Evolutionary conservation across 495 filamentous ascomycete genomes (phyloP).

Genomic region (Aspergillus ostianus): DNA sequence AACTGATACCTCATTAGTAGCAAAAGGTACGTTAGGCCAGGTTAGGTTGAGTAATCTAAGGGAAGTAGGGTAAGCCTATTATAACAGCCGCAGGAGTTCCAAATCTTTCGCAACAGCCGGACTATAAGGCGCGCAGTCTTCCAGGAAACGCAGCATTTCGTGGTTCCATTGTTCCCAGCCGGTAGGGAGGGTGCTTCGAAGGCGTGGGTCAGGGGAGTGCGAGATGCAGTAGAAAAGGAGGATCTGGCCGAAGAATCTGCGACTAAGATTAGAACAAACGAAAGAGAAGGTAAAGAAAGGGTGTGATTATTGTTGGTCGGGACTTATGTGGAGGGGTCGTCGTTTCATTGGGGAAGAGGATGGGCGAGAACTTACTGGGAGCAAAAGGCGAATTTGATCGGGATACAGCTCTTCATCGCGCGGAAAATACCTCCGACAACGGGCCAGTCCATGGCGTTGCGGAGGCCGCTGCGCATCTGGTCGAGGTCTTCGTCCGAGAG

Average conservation of each 20-base stretch:
- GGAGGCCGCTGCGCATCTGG: conserved; percentile 42
- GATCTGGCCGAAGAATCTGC: conserved; percentile 48
- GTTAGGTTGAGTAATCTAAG: too few relatives aligned
- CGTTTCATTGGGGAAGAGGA: background rate
- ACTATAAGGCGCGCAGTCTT: conserved; percentile 40
- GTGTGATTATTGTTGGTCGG: background rate
- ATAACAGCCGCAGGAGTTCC: conserved; percentile 39
- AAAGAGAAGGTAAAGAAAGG: too few relatives aligned
- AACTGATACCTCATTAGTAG: too few relatives aligned
- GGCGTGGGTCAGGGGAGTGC: conserved; percentile 36
- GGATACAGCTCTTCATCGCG: conserved; percentile 49
- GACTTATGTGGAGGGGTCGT: background rate
- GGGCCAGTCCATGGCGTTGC: conserved; percentile 48
- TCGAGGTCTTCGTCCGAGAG: conserved; percentile 46
- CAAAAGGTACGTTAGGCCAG: too few relatives aligned
- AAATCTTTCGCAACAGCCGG: conserved; percentile 46
- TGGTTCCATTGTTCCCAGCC: conserved; percentile 49
- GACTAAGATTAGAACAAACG: background rate
- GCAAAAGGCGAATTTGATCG: conserved; percentile 48
- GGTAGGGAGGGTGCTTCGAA: conserved; percentile 37
- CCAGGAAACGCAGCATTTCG: conserved; percentile 46
- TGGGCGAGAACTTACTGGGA: conserved; percentile 40
- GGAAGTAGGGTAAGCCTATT: background rate
- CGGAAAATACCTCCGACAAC: conserved; percentile 42
- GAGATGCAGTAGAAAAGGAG: conserved; percentile 49